Evolutionary conservation across 768 basidiomycete species (phyloP), one percentile per base, ranked within the genome.

Genomic region (Nidula microcarpa): DNA sequence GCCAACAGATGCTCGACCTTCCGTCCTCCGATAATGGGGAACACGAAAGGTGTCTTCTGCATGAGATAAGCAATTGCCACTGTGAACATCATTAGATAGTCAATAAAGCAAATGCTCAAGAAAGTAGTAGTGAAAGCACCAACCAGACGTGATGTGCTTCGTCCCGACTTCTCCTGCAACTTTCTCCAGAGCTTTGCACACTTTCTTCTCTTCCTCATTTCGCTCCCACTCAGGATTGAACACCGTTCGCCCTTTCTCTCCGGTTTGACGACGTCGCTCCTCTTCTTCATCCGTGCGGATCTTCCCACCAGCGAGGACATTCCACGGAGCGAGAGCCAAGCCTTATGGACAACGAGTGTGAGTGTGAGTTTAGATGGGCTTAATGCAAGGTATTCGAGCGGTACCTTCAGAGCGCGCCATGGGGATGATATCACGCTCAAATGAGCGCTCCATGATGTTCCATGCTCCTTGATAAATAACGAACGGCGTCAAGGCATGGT

Each of bases 31-130:
- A 41, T 2, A 16, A 41, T 41, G 39, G 39, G 39, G 39, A 41
- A 41, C 13, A 41, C 39, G 39, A 13, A 41, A 41, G 39, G 13
- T 5, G 39, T 41, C 39, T 41, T 41, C 16, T 41, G 39, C 65
- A 82, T 63, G n/a, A 81, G 59, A 53, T 80, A 80, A 6, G 78
- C 77, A 53, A 82, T 74, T 6, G 78, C 78, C 23, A 79, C 78
- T 75, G 5, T 41, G 41, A 7, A 30, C 14, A 32, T 7, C 41
- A 41, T 13, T 9, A 32, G 33, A 53, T 37, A 44, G 30, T 46
- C 43, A 39, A 36, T 30, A 16, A 45, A 10, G 1, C 17, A 51
- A 16, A 43, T 9, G 17, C 10, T n/a, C n/a, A 41, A n/a, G 13
- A 33, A 8, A 17, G 10, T 33, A 16, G 11, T 33, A 30, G 23